Conservation (phyloP, 768 basidiomycete genomes). For the Lyophyllum shimeji region DNA sequence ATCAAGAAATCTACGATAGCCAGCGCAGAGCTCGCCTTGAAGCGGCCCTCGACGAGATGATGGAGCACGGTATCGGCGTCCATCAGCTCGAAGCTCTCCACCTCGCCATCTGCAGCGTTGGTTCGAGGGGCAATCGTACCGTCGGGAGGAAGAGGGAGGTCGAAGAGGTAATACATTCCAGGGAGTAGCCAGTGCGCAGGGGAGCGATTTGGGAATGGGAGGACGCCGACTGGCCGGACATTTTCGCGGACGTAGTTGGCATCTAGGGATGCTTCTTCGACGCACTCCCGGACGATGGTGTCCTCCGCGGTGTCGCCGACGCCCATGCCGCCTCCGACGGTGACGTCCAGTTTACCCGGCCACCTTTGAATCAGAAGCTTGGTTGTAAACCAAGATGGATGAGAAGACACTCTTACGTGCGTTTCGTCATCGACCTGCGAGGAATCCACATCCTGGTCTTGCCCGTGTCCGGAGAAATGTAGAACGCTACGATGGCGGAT, state of each 20-base stretch:
- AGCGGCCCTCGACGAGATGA: slow-evolving; percentile 30
- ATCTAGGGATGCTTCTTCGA: slow-evolving; percentile 43
- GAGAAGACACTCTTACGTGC: slow-evolving; percentile 29
- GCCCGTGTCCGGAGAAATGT: slow-evolving; percentile 27
- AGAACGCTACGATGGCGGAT: slow-evolving; percentile 27
- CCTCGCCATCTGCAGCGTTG: slow-evolving; percentile 41
- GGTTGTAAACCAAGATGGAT: neutral
- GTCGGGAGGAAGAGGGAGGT: slow-evolving; percentile 38
- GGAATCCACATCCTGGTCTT: slow-evolving; percentile 38
- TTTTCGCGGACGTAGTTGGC: slow-evolving; percentile 30
- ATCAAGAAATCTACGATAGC: slow-evolving; percentile 42
- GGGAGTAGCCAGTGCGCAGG: slow-evolving; percentile 44
- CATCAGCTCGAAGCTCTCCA: slow-evolving; percentile 40
- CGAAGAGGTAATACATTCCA: slow-evolving; percentile 44
- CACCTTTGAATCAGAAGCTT: slow-evolving; percentile 21
- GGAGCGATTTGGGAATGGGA: slow-evolving; percentile 42
- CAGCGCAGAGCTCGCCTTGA: slow-evolving; percentile 44
- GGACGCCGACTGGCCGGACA: slow-evolving; percentile 33
- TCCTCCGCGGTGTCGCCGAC: slow-evolving; percentile 34
- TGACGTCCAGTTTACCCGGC: slow-evolving; percentile 42
- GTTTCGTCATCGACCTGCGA: slow-evolving; percentile 37
- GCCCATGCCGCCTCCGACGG: slow-evolving; percentile 42
- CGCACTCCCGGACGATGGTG: slow-evolving; percentile 40
- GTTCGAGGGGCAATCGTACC: slow-evolving; percentile 30
- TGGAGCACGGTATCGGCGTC: slow-evolving; percentile 30